Evolutionary conservation across 345 rosid species (phyloP).

Genomic region (Eucalyptus sp.): DNA sequence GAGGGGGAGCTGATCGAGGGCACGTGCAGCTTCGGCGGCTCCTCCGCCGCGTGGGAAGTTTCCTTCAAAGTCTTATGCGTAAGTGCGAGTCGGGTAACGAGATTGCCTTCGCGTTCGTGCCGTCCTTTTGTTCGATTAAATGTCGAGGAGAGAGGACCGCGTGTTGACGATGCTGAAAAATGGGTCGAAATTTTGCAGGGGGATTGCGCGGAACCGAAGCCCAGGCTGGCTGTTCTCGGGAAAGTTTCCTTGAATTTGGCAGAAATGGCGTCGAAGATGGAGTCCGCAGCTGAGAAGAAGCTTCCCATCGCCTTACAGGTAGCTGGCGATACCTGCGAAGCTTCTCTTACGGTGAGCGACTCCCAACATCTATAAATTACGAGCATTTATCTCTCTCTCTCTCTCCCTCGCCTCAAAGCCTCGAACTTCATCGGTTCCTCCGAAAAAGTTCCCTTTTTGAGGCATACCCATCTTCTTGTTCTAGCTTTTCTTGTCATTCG

Average conservation of each 20-base stretch:
- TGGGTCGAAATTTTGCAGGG: slow-evolving; percentile 2
- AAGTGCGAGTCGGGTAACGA: background rate
- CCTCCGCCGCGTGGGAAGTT: slow-evolving; percentile 11
- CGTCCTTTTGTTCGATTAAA: background rate
- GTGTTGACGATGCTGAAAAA: background rate
- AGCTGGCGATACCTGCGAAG: background rate
- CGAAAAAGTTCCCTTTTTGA: background rate
- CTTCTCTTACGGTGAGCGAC: slow-evolving; percentile 11
- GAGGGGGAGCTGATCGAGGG: slow-evolving; percentile 16
- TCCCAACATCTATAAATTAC: background rate
- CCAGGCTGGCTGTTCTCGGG: background rate
- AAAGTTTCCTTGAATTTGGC: slow-evolving; percentile 11
- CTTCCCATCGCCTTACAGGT: slow-evolving; percentile 8
- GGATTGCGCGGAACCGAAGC: background rate
- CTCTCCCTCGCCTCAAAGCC: background rate
- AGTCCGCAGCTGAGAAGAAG: background rate
- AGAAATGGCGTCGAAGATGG: slow-evolving; percentile 5
- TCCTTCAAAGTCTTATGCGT: slow-evolving; percentile 15
- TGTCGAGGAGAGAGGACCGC: background rate
- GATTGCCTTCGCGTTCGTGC: background rate
- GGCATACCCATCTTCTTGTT: background rate
- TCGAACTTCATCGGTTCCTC: background rate
- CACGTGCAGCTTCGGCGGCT: background rate
- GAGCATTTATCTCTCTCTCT: background rate
- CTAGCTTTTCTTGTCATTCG: background rate